Evolutionary conservation across 495 filamentous ascomycete genomes (phyloP), one percentile per base, ranked within the genome.

Genomic region (Stereocaulon alpinum): DNA sequence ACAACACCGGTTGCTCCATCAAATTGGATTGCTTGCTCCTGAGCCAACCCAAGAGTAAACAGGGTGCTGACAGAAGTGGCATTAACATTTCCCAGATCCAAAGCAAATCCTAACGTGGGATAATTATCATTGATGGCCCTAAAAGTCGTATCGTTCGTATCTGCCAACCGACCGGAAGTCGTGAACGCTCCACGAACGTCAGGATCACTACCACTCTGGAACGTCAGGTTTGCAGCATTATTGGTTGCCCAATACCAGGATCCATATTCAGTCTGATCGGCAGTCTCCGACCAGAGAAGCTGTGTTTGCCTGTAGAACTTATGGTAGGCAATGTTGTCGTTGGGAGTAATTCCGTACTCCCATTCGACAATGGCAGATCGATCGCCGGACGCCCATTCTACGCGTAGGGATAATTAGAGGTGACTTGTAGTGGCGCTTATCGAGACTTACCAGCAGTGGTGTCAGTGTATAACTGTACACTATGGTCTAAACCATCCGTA

Each of bases 351-450:
- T 56, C 74, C 78, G 60, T 78, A 78, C 32, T 80, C 72, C 81
- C 81, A 83, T 59, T 81, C 64, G 30, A 74, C 80, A 59, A 75
- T 66, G 17, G 73, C 61, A 62, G 60, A 68, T 6, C 73, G 70
- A 63, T 84, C 77, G 27, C 79, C 81, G 22, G 79, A 79, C 17
- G 74, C 71, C 80, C 80, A 84, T 73, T 84, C 81, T 83, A 50
- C 40, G 24, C 56, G 10, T 27, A 20, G 9, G 58, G 27, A 55
- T 32, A 4, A 52, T 70, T 50, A 67, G 68, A 53, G 18, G 29
- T 9, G n/a, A 51, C 30, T 37, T 18, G n/a, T 41, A 29, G 50
- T 20, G 24, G n/a, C 7, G 30, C 4, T 14, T 32, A 53, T 45
- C 27, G 30, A 49, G 10, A 68, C 76, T 62, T 66, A 81, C 81